Evolutionary conservation across 2,329 filamentous ascomycete genomes (phyloP).

Genomic region (Zymoseptoria brevis): DNA sequence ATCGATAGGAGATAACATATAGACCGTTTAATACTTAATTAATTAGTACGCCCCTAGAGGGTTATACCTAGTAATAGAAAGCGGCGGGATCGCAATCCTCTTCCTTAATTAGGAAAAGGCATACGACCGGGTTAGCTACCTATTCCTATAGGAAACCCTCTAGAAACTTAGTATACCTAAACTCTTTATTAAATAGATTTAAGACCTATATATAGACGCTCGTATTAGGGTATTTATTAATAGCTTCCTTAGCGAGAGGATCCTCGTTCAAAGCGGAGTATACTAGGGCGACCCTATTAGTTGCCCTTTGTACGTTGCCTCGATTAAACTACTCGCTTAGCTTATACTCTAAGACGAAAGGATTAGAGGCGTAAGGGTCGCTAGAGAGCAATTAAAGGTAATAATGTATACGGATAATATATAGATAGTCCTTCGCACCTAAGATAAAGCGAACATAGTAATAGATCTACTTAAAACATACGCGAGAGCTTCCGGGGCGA

Average conservation of each 20-base stretch:
- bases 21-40: neutral
- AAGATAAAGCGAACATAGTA: too few species aligned
- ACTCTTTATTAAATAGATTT: neutral
- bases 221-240: neutral
- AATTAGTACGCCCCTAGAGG: neutral
- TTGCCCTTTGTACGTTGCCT: neutral
- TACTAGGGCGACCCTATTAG: constrained; percentile 3
- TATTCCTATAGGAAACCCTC: constrained; percentile 2
- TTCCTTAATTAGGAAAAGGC: neutral
- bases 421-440: neutral
- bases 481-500: neutral
- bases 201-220: neutral
- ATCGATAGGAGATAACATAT: neutral
- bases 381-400: neutral
- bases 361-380: neutral
- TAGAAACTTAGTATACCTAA: neutral
- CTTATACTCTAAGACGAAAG: neutral
- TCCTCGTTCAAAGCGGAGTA: neutral
- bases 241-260: neutral
- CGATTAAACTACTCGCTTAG: neutral
- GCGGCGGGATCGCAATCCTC: neutral
- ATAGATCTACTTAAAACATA: neutral
- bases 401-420: neutral
- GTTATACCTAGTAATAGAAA: neutral
- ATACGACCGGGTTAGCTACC: neutral